These are phyloP conservation scores for Mariannaea elegans DNA, from an alignment of 2,329 filamentous ascomycete genomes.

Conservation along the genomic window DNA sequence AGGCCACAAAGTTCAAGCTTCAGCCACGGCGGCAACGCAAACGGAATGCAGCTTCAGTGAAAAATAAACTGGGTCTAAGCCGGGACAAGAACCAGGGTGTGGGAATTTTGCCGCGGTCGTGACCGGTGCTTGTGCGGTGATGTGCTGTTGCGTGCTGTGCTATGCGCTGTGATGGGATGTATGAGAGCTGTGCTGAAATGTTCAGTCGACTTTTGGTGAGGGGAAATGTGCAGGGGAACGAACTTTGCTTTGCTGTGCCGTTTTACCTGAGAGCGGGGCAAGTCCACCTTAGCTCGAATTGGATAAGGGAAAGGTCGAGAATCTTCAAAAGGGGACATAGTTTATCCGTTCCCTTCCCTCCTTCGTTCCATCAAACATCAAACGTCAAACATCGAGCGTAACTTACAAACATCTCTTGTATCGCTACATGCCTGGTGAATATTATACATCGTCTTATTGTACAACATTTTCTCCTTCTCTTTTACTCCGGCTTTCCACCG, in stretches of 20 bases:
- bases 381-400: background rate
- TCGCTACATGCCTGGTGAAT: slow-evolving; percentile 26
- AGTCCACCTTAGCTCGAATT: too few species aligned
- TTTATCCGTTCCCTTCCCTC: slow-evolving; percentile 13
- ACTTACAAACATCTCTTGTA: slow-evolving; percentile 27
- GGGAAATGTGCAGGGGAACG: slow-evolving; percentile 44
- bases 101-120: background rate
- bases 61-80: background rate
- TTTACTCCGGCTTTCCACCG: slow-evolving; percentile 31
- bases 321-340: background rate
- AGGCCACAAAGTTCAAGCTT: background rate
- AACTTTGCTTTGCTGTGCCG: slow-evolving; percentile 17
- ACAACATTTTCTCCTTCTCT: slow-evolving; percentile 25
- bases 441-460: slow-evolving; percentile 37
- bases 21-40: background rate
- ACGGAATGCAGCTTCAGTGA: background rate
- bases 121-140: slow-evolving; percentile 14
- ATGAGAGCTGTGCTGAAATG: slow-evolving; percentile 54
- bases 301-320: background rate
- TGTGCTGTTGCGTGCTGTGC: slow-evolving; percentile 21
- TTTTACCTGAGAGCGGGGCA: too few species aligned
- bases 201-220: slow-evolving; percentile 49
- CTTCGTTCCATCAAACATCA: too few species aligned
- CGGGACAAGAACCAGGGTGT: slow-evolving; percentile 1
- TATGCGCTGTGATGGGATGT: slow-evolving; percentile 37